Evolutionary conservation across 1,139 yeast species (phyloP).

Genomic region (Protomyces arabidopsidicola): DNA sequence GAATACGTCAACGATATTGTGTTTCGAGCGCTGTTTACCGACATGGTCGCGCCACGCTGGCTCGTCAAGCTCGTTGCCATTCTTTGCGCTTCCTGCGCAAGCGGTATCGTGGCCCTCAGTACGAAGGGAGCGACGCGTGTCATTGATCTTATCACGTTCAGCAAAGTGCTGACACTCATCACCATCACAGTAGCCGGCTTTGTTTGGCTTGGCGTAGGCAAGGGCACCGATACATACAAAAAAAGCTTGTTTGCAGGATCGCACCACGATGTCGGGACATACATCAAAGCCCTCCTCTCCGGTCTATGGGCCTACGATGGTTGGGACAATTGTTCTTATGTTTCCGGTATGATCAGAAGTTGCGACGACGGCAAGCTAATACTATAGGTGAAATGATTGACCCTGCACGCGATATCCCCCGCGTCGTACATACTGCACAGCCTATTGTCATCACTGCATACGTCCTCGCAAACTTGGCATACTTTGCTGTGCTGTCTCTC

Average conservation of each 20-base stretch:
- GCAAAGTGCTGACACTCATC: slow-evolving; percentile 39
- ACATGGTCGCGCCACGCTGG: slow-evolving; percentile 11
- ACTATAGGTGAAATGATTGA: slow-evolving; percentile 31
- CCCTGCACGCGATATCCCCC: slow-evolving; percentile 42
- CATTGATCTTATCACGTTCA: slow-evolving; percentile 40
- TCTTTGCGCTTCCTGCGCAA: slow-evolving; percentile 28
- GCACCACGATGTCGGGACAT: slow-evolving; percentile 37
- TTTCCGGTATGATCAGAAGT: background rate
- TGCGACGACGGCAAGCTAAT: background rate
- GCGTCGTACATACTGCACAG: slow-evolving; percentile 44
- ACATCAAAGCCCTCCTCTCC: slow-evolving; percentile 44
- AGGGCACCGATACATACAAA: slow-evolving; percentile 35
- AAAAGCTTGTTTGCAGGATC: slow-evolving; percentile 38
- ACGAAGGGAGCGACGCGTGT: slow-evolving; percentile 41
- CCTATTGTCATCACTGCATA: slow-evolving; percentile 43
- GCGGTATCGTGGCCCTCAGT: slow-evolving; percentile 32
- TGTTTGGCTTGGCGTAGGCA: slow-evolving; percentile 35
- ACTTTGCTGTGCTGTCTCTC: slow-evolving; percentile 41
- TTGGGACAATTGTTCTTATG: slow-evolving; percentile 41
- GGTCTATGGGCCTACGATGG: slow-evolving; percentile 48
- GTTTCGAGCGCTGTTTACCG: slow-evolving; percentile 11
- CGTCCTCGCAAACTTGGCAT: slow-evolving; percentile 42
- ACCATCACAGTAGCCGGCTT: slow-evolving; percentile 41
- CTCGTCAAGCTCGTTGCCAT: slow-evolving; percentile 35
- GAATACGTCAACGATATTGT: slow-evolving; percentile 39